Percentiles rank a stretch among this genome's conserved stretches.
phyloP scores from a whole-genome alignment of 345 rosid genomes.

The Arabidopsis suecica region DNA sequence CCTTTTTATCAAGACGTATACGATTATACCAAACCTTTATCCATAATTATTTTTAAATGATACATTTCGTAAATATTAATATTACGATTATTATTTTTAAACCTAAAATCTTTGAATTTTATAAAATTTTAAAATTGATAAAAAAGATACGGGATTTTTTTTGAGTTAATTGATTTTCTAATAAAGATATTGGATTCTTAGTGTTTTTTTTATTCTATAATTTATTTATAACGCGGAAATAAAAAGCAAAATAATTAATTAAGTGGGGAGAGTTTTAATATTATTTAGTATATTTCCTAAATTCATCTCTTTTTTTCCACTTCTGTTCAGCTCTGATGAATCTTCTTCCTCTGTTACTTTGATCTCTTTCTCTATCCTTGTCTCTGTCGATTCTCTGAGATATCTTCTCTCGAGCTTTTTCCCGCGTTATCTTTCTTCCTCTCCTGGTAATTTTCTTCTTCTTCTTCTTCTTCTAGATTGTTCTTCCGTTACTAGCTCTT shows the following conservation, averaged over 20 bases:
- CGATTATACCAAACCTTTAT: background rate
- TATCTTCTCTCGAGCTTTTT: conserved; percentile 27
- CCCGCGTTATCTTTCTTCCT: conserved; percentile 37
- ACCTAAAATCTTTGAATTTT: too few relatives aligned
- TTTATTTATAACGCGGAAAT: background rate
- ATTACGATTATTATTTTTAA: too few relatives aligned
- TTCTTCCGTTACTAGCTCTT: conserved; percentile 39
- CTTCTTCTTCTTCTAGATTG: conserved; percentile 1
- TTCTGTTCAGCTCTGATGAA: conserved; percentile 37
- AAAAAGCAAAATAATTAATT: background rate
- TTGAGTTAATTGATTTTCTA: background rate
- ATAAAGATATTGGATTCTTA: background rate
- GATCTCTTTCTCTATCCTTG: conserved; percentile 21
- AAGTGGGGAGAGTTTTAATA: background rate
- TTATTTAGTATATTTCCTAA: too few relatives aligned
- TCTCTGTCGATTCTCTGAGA: conserved; percentile 14
- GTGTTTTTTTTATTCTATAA: background rate
- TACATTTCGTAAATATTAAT: background rate
- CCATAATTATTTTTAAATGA: too few relatives aligned
- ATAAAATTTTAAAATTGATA: too few relatives aligned
- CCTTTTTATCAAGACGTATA: conserved; percentile 5
- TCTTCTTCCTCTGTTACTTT: conserved; percentile 11
- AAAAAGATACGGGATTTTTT: background rate
- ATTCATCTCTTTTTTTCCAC: background rate
- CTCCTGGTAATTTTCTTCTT: background rate